Evolutionary conservation across 139 green algal genomes (phyloP).

Genomic region (Chlorella sp.): DNA sequence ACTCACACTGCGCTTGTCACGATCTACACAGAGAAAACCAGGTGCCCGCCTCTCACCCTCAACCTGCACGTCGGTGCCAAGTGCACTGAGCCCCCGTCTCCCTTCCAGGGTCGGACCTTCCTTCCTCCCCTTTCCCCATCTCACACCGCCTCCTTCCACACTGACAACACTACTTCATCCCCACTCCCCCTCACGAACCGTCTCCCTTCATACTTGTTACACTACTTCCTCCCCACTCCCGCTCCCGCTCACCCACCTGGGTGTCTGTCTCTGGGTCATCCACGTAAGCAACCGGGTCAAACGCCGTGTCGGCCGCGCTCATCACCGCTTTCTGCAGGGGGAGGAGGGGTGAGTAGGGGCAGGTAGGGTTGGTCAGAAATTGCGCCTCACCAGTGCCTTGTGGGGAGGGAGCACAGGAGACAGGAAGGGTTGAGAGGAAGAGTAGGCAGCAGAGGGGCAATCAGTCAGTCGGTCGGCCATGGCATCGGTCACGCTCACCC

Average conservation of each 20-base stretch:
- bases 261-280: slow-evolving; percentile 75
- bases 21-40: too few relatives aligned
- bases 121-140: too few relatives aligned
- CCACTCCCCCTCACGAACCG: too few relatives aligned
- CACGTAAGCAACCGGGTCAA: slow-evolving; percentile 70
- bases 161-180: too few relatives aligned
- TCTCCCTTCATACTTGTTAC: background rate
- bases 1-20: background rate
- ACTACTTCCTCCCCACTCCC: background rate
- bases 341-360: background rate
- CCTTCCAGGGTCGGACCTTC: too few relatives aligned
- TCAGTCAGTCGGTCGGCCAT: too few relatives aligned
- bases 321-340: slow-evolving; percentile 46
- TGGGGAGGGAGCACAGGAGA: background rate
- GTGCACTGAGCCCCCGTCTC: too few relatives aligned
- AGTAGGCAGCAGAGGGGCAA: background rate
- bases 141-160: too few relatives aligned
- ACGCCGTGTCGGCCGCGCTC: slow-evolving; percentile 50
- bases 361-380: background rate
- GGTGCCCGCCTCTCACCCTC: too few relatives aligned
- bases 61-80: too few relatives aligned
- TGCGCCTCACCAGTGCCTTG: background rate
- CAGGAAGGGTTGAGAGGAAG: background rate
- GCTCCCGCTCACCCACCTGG: slow-evolving; percentile 51
- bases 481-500: background rate